Percentiles rank a stretch among this genome's conserved stretches.
These are phyloP conservation scores for Meyerozyma athensensis DNA, from an alignment of 1,139 yeast genomes.

Conservation along the genomic window DNA sequence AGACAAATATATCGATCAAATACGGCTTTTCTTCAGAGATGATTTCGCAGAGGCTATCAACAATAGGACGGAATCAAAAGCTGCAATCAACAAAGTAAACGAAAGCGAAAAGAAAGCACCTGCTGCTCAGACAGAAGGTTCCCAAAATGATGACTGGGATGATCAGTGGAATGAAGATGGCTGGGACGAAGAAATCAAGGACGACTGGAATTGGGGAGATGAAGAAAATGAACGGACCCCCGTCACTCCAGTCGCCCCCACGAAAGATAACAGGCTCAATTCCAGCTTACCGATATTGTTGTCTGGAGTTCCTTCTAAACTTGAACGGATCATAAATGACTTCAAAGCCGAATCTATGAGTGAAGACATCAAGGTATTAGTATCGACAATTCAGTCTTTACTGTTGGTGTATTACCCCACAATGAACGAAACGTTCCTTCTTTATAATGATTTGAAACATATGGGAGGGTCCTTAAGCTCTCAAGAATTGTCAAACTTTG, in stretches of 20 bases:
- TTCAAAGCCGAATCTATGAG: slow-evolving; percentile 13
- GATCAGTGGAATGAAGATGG: slow-evolving; percentile 20
- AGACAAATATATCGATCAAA: slow-evolving; percentile 22
- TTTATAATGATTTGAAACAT: slow-evolving; percentile 33
- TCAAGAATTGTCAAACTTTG: slow-evolving; percentile 17
- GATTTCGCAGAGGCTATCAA: background rate
- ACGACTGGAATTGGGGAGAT: slow-evolving; percentile 3
- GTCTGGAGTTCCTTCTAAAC: slow-evolving; percentile 17
- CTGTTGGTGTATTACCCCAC: slow-evolving; percentile 31
- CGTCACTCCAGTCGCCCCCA: background rate
- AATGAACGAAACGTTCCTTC: slow-evolving; percentile 26
- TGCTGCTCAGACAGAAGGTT: no score
- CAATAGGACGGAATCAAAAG: background rate
- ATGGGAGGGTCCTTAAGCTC: slow-evolving; percentile 15
- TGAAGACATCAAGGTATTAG: slow-evolving; percentile 8
- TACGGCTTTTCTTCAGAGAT: slow-evolving; percentile 16
- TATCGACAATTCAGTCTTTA: slow-evolving; percentile 24
- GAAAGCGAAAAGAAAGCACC: slow-evolving; percentile 7
- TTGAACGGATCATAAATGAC: slow-evolving; percentile 20
- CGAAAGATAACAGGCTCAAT: background rate
- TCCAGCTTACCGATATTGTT: slow-evolving; percentile 2
- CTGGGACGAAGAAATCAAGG: slow-evolving; percentile 15
- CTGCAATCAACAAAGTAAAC: slow-evolving; percentile 3
- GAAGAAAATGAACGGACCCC: slow-evolving; percentile 7
- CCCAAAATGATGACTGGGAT: slow-evolving; percentile 20